phyloP scores from a whole-genome alignment of 495 filamentous ascomycete genomes.

The Penicillium turbatum region DNA sequence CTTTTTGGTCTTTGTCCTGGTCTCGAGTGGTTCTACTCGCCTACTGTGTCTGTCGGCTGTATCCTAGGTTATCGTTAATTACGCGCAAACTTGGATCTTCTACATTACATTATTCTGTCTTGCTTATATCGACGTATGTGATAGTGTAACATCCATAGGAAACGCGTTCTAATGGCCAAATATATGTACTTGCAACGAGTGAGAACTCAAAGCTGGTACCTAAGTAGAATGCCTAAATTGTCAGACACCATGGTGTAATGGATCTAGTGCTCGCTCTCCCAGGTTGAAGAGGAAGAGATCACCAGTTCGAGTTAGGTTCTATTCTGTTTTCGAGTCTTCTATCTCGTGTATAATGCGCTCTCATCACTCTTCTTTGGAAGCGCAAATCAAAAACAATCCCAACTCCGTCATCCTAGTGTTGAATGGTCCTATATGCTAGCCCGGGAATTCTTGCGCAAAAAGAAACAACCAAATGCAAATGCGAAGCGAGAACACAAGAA shows the following conservation, averaged over 20 bases:
- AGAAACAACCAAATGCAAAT: constrained; percentile 4
- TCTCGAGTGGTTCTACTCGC: background rate
- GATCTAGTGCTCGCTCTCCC: background rate
- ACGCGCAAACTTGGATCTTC: background rate
- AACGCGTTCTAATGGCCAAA: background rate
- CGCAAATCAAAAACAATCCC: background rate
- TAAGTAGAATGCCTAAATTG: too few relatives aligned
- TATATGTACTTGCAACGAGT: background rate
- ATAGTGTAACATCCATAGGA: background rate
- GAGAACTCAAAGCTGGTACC: too few relatives aligned
- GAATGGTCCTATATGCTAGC: constrained; percentile 9
- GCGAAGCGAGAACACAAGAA: background rate
- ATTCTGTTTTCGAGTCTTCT: background rate
- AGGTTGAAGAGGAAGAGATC: constrained; percentile 1
- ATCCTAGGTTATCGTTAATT: constrained; percentile 5
- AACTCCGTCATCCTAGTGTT: constrained; percentile 8
- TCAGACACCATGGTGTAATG: too few relatives aligned
- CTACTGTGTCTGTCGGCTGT: background rate
- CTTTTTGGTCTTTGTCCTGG: background rate
- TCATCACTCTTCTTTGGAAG: background rate
- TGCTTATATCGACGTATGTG: too few relatives aligned
- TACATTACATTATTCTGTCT: background rate
- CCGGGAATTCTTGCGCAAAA: background rate
- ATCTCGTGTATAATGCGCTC: background rate
- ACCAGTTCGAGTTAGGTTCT: background rate